These are phyloP conservation scores for Protostelium mycophagum DNA, from an alignment of 78 protist species.

Conservation along the genomic window DNA sequence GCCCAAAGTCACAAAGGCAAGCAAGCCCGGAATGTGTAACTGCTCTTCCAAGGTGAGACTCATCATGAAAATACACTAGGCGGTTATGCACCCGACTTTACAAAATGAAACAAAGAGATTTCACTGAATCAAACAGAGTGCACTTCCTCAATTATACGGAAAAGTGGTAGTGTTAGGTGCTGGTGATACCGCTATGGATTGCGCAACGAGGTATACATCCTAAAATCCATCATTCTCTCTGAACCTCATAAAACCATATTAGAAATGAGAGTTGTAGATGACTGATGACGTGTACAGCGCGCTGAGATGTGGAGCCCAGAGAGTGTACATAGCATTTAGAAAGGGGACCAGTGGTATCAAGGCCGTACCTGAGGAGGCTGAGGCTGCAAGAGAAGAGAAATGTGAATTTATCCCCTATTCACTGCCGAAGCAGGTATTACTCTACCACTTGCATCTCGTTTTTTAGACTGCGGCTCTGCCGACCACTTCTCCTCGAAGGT, in stretches of 20 bases:
- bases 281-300: too few relatives aligned
- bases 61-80: too few relatives aligned
- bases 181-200: constrained; percentile 97
- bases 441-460: too few relatives aligned
- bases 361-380: constrained; percentile 88
- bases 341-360: constrained; percentile 82
- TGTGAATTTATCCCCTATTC: constrained; percentile 84
- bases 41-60: constrained; percentile 31
- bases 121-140: too few relatives aligned
- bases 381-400: constrained; percentile 67
- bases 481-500: not conserved
- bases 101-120: too few relatives aligned
- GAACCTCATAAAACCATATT: too few relatives aligned
- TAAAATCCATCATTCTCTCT: too few relatives aligned
- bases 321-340: constrained; percentile 86
- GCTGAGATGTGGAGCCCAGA: constrained; percentile 86
- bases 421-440: constrained; percentile 56
- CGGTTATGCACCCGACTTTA: too few relatives aligned
- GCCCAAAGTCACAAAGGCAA: constrained; percentile 68
- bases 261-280: too few relatives aligned
- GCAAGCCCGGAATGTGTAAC: constrained; percentile 89
- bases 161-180: constrained; percentile 94
- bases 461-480: not conserved
- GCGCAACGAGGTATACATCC: too few relatives aligned
- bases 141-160: constrained; percentile 79